These are phyloP conservation scores for Geosmithia flava DNA, from an alignment of 2,329 filamentous ascomycete genomes.

Conservation along the genomic window DNA sequence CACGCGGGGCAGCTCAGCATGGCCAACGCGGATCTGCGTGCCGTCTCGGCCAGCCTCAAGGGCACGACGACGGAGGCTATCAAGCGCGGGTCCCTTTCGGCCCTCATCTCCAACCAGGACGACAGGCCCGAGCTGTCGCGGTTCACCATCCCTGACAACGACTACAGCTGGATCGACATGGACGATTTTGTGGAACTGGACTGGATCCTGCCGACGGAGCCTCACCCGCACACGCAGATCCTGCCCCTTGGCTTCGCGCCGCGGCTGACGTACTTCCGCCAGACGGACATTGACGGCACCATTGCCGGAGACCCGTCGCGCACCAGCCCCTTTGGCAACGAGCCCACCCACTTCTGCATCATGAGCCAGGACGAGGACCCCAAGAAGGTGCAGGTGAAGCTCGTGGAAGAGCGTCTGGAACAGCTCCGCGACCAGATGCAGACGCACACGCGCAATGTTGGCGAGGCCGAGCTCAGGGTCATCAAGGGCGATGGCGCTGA, in stretches of 20 bases:
- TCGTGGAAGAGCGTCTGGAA: constrained; percentile 70
- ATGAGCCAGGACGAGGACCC: constrained; percentile 90
- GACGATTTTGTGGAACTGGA: constrained; percentile 98
- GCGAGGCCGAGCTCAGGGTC: constrained; percentile 61
- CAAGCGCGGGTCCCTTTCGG: constrained; percentile 42
- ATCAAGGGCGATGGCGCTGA: constrained; percentile 38
- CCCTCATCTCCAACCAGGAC: constrained; percentile 38
- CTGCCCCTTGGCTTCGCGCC: constrained; percentile 84
- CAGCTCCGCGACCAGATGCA: constrained; percentile 69
- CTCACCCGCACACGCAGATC: constrained; percentile 88
- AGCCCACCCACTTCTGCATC: constrained; percentile 88
- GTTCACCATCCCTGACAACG: constrained; percentile 91
- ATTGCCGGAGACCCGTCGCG: constrained; percentile 71
- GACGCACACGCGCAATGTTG: constrained; percentile 58
- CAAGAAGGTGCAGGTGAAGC: constrained; percentile 71
- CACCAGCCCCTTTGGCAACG: constrained; percentile 82
- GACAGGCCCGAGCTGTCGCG: constrained; percentile 63
- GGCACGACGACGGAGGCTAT: constrained; percentile 70
- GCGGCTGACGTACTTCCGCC: constrained; percentile 92
- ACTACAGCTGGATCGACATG: constrained; percentile 97
- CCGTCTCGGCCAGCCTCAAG: constrained; percentile 80
- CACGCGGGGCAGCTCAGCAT: constrained; percentile 91
- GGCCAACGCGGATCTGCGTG: constrained; percentile 80
- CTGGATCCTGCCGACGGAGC: constrained; percentile 84
- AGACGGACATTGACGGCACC: constrained; percentile 79